Conservation (phyloP, 495 filamentous ascomycete species). For the Penicillium canescens region DNA sequence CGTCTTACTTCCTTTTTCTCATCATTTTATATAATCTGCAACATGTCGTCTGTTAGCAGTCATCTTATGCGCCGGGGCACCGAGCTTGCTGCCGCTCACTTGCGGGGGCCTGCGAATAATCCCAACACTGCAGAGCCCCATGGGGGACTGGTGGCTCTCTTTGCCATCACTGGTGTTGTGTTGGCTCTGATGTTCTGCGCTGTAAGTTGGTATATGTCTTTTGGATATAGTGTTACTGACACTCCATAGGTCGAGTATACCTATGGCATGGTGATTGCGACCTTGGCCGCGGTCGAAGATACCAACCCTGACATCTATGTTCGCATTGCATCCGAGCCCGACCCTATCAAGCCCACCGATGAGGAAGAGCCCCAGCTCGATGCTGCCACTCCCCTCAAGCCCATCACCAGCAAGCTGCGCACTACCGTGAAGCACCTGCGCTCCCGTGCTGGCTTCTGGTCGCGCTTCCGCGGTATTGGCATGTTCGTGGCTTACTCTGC, state of each 20-base stretch:
- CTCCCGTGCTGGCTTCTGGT: slow-evolving; percentile 50
- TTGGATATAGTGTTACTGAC: background rate
- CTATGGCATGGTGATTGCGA: slow-evolving; percentile 56
- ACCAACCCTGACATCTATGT: slow-evolving; percentile 59
- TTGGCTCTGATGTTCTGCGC: background rate
- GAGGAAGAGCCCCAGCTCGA: slow-evolving; percentile 33
- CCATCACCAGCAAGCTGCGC: slow-evolving; percentile 60
- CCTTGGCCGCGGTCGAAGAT: slow-evolving; percentile 62
- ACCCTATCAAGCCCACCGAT: slow-evolving; percentile 34
- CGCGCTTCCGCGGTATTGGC: slow-evolving; percentile 59
- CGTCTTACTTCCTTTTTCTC: background rate
- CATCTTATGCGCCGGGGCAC: slow-evolving; percentile 12
- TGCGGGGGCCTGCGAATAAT: slow-evolving; percentile 1
- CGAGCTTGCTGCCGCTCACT: slow-evolving; percentile 9
- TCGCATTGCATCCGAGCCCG: slow-evolving; percentile 35
- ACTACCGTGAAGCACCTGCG: slow-evolving; percentile 59
- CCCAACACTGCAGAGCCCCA: slow-evolving; percentile 1
- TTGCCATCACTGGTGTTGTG: background rate
- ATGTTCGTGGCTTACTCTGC: slow-evolving; percentile 35
- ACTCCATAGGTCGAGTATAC: slow-evolving; percentile 52
- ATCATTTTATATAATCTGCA: slow-evolving; percentile 1
- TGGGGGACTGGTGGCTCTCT: slow-evolving; percentile 2
- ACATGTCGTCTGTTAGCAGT: slow-evolving; percentile 11
- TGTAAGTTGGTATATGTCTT: slow-evolving; percentile 9
- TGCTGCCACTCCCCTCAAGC: slow-evolving; percentile 30